phyloP scores from a whole-genome alignment of 2,329 filamentous ascomycete species.

The Ambrosiella beaveri region DNA sequence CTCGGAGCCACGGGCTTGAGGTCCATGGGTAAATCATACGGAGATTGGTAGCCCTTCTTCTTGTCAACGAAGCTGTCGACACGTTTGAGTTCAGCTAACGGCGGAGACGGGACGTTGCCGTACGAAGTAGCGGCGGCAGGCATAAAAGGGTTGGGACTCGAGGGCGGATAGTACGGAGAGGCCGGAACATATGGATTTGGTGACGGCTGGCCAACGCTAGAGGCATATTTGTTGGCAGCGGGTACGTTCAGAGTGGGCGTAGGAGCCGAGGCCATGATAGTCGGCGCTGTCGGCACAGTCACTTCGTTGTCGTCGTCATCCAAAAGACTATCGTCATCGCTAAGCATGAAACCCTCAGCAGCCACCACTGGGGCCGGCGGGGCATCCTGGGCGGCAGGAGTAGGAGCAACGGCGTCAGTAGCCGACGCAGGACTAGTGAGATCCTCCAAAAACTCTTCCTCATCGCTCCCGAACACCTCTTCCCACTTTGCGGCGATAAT shows the following conservation, averaged over 20 bases:
- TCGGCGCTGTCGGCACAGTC: constrained; percentile 9
- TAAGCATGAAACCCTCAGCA: constrained; percentile 51
- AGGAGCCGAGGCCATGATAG: constrained; percentile 3
- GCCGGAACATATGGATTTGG: constrained; percentile 12
- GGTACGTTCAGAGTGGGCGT: constrained; percentile 11
- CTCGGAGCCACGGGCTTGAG: constrained; percentile 47
- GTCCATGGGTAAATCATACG: constrained; percentile 88
- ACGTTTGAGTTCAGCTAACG: constrained; percentile 33
- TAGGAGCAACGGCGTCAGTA: constrained; percentile 14
- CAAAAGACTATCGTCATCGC: constrained; percentile 73
- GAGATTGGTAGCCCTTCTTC: constrained; percentile 84
- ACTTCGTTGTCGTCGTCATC: constrained; percentile 43
- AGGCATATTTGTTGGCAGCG: not conserved
- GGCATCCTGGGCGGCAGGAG: not conserved
- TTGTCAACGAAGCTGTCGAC: constrained; percentile 80
- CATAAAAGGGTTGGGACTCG: constrained; percentile 7
- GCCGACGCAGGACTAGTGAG: constrained; percentile 29
- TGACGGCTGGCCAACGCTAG: not conserved
- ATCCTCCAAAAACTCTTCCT: constrained; percentile 50
- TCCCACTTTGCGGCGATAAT: constrained; percentile 72
- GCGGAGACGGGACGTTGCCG: constrained; percentile 23
- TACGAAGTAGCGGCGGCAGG: constrained; percentile 16
- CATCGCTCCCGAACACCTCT: constrained; percentile 58
- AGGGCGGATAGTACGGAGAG: constrained; percentile 1
- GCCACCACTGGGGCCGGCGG: constrained; percentile 30